A percentile compares a stretch with the other conserved stretches of the same genome.
Evolutionary conservation across 768 basidiomycete species (phyloP).

Genomic region (Pholiota molesta): DNA sequence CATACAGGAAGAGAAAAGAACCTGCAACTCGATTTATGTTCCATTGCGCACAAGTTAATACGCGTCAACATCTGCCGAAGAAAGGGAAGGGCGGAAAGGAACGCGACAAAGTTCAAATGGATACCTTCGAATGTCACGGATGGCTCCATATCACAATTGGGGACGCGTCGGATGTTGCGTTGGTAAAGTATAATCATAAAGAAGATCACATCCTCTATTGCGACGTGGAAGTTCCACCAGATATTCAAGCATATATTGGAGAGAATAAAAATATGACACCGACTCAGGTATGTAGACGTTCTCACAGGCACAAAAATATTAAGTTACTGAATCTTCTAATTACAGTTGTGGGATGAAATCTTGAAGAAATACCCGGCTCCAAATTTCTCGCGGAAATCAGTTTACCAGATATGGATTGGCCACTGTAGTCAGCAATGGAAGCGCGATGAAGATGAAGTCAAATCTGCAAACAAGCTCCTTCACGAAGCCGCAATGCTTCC

Average conservation of each 20-base stretch:
- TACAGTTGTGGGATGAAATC: too few species aligned
- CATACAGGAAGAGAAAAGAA: not conserved
- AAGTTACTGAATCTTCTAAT: too few species aligned
- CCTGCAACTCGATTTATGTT: not conserved
- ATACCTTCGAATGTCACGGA: conserved; percentile 26
- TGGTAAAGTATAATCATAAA: conserved; percentile 20
- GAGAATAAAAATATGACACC: not conserved
- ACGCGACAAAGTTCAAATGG: too few species aligned
- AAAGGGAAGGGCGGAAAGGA: not conserved
- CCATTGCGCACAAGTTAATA: conserved; percentile 1
- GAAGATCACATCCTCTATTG: conserved; percentile 28
- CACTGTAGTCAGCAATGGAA: conserved; percentile 23
- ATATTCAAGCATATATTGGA: conserved; percentile 6
- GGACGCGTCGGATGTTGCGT: not conserved
- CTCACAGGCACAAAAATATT: too few species aligned
- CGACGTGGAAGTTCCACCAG: conserved; percentile 20
- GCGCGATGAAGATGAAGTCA: conserved; percentile 27
- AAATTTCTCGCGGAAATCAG: not conserved
- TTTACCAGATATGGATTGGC: conserved; percentile 27
- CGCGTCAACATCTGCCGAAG: not conserved
- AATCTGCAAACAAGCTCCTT: conserved; percentile 28
- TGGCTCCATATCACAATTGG: conserved; percentile 27
- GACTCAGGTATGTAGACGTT: too few species aligned
- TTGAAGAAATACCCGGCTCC: too few species aligned
- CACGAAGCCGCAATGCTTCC: conserved; percentile 11